Conservation (phyloP, 2,329 filamentous ascomycete genomes). For the Ilyonectria robusta region DNA sequence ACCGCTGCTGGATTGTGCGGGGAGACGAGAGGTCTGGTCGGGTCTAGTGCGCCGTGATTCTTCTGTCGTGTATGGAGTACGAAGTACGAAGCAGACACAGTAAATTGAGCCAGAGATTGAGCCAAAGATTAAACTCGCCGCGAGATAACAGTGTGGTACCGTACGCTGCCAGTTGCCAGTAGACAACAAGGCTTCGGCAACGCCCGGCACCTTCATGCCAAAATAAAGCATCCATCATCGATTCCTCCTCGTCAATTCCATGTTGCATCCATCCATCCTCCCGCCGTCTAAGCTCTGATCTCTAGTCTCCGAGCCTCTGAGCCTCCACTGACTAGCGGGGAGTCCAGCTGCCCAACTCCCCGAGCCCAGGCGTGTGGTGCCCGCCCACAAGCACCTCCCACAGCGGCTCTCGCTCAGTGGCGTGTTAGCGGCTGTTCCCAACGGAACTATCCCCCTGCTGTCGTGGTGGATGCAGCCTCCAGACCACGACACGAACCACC, state of each 20-base stretch:
- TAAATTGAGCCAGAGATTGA: too few relatives aligned
- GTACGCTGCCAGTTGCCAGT: too few relatives aligned
- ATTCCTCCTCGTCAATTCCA: background rate
- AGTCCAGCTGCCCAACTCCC: conserved; percentile 17
- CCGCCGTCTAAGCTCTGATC: too few relatives aligned
- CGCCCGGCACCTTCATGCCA: too few relatives aligned
- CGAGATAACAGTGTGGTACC: too few relatives aligned
- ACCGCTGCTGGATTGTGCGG: background rate
- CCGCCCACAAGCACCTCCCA: background rate
- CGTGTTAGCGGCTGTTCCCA: background rate
- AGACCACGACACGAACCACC: background rate
- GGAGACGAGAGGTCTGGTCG: background rate
- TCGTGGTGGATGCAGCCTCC: background rate
- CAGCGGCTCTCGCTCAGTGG: background rate
- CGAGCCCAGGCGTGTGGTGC: background rate
- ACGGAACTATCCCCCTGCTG: background rate
- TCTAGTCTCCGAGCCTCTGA: too few relatives aligned
- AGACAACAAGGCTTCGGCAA: too few relatives aligned
- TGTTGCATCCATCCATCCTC: too few relatives aligned
- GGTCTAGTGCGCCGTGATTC: background rate
- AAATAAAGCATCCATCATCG: too few relatives aligned
- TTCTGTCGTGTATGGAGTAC: background rate
- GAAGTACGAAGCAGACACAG: too few relatives aligned
- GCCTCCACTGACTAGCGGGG: background rate
- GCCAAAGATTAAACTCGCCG: too few relatives aligned